Evolutionary conservation across 192 early-diverging fungal species (phyloP).

Genomic region (Fimicolochytrium jonesii): DNA sequence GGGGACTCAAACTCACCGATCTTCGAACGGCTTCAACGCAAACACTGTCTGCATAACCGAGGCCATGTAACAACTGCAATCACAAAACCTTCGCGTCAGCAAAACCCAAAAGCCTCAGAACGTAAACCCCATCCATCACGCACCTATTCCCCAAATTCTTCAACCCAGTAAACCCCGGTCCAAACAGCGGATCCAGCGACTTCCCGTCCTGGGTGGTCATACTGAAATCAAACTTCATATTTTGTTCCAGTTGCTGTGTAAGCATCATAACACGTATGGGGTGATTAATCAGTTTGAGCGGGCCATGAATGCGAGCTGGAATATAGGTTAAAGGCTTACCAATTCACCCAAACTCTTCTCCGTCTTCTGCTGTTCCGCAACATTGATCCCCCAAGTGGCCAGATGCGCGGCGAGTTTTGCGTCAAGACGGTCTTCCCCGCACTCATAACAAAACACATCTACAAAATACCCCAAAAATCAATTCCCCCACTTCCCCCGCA

Average conservation of each 20-base stretch:
- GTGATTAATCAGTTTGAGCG: too few species aligned
- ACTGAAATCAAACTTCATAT: constrained; percentile 93
- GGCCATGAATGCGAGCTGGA: too few species aligned
- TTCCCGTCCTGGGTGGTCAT: constrained; percentile 97
- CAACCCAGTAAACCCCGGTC: constrained; percentile 88
- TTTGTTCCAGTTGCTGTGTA: constrained; percentile 90
- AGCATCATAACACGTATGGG: too few species aligned
- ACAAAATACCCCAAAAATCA: background rate
- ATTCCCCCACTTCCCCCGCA: background rate
- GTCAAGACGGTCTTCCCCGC: constrained; percentile 79
- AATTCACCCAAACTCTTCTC: constrained; percentile 89
- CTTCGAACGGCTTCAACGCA: constrained; percentile 65
- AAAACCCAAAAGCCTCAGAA: background rate
- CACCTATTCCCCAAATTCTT: constrained; percentile 93
- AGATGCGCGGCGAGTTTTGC: constrained; percentile 75
- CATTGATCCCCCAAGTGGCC: constrained; percentile 83
- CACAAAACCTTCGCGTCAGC: too few species aligned
- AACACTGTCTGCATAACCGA: constrained; percentile 91
- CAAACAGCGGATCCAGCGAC: constrained; percentile 74
- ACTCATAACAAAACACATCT: constrained; percentile 83
- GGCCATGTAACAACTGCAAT: constrained; percentile 89
- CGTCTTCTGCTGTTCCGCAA: constrained; percentile 78
- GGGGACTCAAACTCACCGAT: constrained; percentile 68
- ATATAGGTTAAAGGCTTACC: too few species aligned
- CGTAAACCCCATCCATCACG: background rate